Evolutionary conservation across 257 asterid species (phyloP).

Genomic region (Solanum stenotomum): DNA sequence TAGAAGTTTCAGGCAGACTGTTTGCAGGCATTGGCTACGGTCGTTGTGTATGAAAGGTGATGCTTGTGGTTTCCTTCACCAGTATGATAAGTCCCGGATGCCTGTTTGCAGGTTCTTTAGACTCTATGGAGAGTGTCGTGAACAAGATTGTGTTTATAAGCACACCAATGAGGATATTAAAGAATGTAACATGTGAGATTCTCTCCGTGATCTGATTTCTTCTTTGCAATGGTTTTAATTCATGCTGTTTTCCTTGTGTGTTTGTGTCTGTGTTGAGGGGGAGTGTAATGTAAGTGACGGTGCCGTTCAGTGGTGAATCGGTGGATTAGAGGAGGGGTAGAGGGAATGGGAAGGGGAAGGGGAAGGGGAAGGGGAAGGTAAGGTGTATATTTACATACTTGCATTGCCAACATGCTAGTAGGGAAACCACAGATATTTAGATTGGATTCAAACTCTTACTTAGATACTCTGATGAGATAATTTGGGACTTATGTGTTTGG

Average conservation of each 20-base stretch:
- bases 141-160: conserved; percentile 93
- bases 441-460: background rate
- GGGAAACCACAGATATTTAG: background rate
- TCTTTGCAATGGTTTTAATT: background rate
- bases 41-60: conserved; percentile 92
- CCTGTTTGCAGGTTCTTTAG: conserved; percentile 83
- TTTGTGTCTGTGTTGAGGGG: background rate
- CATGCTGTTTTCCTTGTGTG: background rate
- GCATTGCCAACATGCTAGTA: background rate
- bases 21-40: conserved; percentile 90
- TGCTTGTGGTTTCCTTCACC: conserved; percentile 90
- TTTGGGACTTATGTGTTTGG: background rate
- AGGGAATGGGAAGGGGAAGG: background rate
- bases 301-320: no score
- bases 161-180: conserved; percentile 95
- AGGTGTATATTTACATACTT: background rate
- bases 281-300: background rate
- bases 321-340: no score
- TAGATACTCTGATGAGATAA: background rate
- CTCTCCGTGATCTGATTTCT: background rate
- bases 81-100: conserved; percentile 87
- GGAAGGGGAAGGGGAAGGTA: background rate
- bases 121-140: conserved; percentile 85
- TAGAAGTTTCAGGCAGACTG: conserved; percentile 87
- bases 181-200: conserved; percentile 85